A percentile compares a stretch with the other conserved stretches of the same genome.
Conservation (phyloP, 768 basidiomycete genomes). For the Auricularia sp. region DNA sequence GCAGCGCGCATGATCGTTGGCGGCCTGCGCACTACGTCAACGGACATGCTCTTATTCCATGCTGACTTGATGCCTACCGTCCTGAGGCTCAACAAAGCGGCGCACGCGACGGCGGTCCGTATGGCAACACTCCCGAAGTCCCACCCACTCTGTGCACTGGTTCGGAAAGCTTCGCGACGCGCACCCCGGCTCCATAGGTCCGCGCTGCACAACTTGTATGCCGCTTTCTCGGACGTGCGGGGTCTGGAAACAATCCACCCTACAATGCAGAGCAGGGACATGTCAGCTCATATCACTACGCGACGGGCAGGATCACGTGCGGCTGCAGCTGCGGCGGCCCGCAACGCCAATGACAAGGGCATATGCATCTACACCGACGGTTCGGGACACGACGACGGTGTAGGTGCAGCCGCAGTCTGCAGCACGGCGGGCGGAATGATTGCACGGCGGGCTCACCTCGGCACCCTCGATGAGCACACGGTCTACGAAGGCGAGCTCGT, state of each 20-base stretch:
- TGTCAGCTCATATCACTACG: not conserved
- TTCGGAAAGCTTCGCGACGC: not conserved
- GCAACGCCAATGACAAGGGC: not conserved
- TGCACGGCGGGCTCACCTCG: not conserved
- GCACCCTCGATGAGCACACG: not conserved
- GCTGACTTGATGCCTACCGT: slow-evolving; percentile 1
- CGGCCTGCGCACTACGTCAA: not conserved
- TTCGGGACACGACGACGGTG: not conserved
- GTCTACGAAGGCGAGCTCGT: not conserved
- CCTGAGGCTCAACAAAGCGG: not conserved
- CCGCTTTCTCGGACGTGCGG: not conserved
- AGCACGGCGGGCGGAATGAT: not conserved
- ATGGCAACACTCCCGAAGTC: not conserved
- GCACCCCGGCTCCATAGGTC: not conserved
- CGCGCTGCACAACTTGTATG: not conserved
- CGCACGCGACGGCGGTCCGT: not conserved
- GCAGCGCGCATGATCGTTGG: not conserved
- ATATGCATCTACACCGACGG: not conserved
- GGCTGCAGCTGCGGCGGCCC: not conserved
- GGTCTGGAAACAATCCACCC: not conserved
- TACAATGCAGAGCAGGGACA: not conserved
- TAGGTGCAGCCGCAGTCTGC: not conserved
- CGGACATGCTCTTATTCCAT: slow-evolving; percentile 1
- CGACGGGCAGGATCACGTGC: not conserved
- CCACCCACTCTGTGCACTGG: not conserved